Base-by-base conservation (phyloP, 768 basidiomycete genomes). In the Hortiboletus campestris region DNA sequence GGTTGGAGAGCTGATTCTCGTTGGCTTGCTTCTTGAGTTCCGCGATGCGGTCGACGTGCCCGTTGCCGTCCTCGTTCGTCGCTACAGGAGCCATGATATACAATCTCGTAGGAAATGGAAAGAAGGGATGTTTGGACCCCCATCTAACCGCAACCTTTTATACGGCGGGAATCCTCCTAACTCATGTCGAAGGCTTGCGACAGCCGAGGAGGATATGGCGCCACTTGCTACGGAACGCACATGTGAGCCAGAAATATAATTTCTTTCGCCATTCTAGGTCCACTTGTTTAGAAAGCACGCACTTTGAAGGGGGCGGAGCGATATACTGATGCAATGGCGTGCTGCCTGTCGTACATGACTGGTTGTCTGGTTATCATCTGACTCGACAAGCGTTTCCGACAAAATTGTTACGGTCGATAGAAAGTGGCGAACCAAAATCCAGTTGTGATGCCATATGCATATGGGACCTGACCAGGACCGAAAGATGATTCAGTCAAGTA, bases 51-150 rank as follows among this genome's bases (percentile, higher is more conserved):
- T 63, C 56, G 8, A 50, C 61, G n/a, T 62, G 66, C 22, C 56
- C 49, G 28, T 64, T 60, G 25, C 55, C 61, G 49, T 62, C 67
- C 46, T 78, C 74, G 50, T 72, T 60, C 32, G 76, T 80, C 57
- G 80, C 78, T 34, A 80, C 77, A 25, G 81, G 79, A 49, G 82
- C 77, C 83, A 84, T 83, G 45, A 51, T 56, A 41, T 20, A 19
- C 34, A 11, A 39, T 47, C 14, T 41, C 32, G 53, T n/a, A 41
- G 19, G 14, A 5, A 32, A n/a, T 43, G 6, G 13, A 36, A 44
- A 12, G 29, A n/a, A 10, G 34, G 41, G 25, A 25, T 22, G 29
- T 4, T n/a, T 25, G 22, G 10, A 20, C 19, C 7, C 9, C 11
- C n/a, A 17, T 8, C 46, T 28, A 11, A 43, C 49, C 46, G 44